Evolutionary conservation across 257 asterid genomes (phyloP), one percentile per base, ranked within the genome.

Genomic region (Thymus mandschuricus): DNA sequence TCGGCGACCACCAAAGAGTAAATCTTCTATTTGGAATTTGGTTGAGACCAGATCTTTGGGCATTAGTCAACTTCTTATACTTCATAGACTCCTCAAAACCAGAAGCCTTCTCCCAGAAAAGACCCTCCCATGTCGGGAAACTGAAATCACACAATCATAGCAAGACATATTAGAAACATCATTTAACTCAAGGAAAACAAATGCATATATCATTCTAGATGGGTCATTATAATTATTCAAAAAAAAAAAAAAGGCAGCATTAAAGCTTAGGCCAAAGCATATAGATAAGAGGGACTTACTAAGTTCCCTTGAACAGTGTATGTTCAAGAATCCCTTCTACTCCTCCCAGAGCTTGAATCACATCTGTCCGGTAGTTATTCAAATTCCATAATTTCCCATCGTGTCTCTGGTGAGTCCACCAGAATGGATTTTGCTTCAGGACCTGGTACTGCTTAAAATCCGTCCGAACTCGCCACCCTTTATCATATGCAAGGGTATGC

Each of bases 361-460:
- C 99, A 85, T 95, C 98, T 55, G 99, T 95, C 64, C 99, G 87
- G 60, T 95, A 95, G 78, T 95, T 95, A 80, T 95, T 95, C 90
- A 95, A 85, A 89, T 95, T 95, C 99, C 99, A 95, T 60, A 95
- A 72, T 77, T 92, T 95, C 30, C 99, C 98, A 75, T 95, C 99
- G 63, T 95, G 98, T 81, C 99, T 92, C 88, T 95, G 99, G 82
- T 95, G 99, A 8, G 98, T 95, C 99, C 99, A 95, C 99, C 99
- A 95, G 83, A 95, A 95, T 1, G 99, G 99, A 81, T 95, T 95
- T 78, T 95, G 99, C 76, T 95, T 95, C 81, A 95, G 87, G 75
- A 95, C 99, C 84, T 95, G 99, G 85, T 92, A 95, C 76, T 95
- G 99, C 79, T 95, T 95, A 81, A 95, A 92, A 81, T 95, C 98